Conservation (phyloP, 192 early-diverging fungal species). For the Rhizoclosmatium sp. region DNA sequence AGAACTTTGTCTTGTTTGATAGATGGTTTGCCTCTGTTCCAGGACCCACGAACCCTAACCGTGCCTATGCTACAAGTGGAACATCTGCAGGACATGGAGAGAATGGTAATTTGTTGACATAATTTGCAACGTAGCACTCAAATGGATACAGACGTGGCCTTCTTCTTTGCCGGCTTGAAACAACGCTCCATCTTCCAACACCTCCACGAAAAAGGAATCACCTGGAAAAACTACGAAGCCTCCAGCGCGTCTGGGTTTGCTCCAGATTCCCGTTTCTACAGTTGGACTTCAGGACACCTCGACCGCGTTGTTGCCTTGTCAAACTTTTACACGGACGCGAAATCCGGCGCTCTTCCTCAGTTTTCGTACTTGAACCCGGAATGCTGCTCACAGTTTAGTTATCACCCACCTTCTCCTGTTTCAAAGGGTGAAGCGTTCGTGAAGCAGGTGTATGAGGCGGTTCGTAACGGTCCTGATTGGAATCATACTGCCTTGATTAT, state of each 20-base stretch:
- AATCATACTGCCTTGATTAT: constrained; percentile 13
- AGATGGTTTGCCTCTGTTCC: constrained; percentile 22
- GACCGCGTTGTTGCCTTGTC: constrained; percentile 1
- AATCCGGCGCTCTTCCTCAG: constrained; percentile 29
- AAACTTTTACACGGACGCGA: constrained; percentile 42
- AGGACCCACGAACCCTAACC: constrained; percentile 30
- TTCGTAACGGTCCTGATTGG: constrained; percentile 11
- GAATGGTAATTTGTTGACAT: constrained; percentile 7
- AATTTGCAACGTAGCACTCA: background rate
- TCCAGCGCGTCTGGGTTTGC: constrained; percentile 27
- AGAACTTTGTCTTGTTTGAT: constrained; percentile 28
- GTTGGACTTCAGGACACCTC: constrained; percentile 40
- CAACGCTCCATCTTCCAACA: constrained; percentile 47
- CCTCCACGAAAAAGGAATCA: constrained; percentile 43
- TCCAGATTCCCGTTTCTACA: constrained; percentile 29
- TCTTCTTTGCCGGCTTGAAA: background rate
- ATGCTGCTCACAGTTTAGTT: constrained; percentile 39
- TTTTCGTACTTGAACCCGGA: constrained; percentile 50
- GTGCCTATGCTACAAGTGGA: constrained; percentile 9
- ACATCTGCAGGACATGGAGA: constrained; percentile 16
- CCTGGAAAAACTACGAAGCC: constrained; percentile 41
- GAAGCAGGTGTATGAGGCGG: constrained; percentile 10
- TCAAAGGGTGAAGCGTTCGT: constrained; percentile 16
- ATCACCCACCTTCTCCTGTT: constrained; percentile 20
- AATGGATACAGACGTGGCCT: too few species aligned